These are phyloP conservation scores for Linnemannia exigua DNA, from an alignment of 192 early-diverging fungal species.

Conservation along the genomic window DNA sequence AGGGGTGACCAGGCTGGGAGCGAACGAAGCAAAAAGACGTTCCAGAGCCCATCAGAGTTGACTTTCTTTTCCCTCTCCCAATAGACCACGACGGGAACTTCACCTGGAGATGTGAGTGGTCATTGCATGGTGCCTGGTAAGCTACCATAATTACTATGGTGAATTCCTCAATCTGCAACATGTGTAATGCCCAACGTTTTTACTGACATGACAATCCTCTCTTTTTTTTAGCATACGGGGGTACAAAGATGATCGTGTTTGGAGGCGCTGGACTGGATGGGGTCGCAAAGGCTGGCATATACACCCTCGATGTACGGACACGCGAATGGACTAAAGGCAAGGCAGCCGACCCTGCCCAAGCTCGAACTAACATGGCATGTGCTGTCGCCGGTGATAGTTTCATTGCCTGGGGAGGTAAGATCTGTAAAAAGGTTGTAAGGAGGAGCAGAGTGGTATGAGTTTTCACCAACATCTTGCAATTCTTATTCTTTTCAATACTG, in stretches of 20 bases:
- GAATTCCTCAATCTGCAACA: no score
- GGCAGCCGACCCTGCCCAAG: background rate
- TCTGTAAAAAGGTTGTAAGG: no score
- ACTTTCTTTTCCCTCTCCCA: background rate
- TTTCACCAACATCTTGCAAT: no score
- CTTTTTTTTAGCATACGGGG: background rate
- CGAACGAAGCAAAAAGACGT: no score
- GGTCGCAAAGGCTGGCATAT: background rate
- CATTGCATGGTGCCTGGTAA: conserved; percentile 8
- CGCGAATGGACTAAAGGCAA: background rate
- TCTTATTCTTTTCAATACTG: background rate
- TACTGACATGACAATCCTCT: background rate
- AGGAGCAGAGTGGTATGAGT: no score
- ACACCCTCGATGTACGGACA: background rate
- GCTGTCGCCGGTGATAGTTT: background rate
- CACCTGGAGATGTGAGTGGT: background rate
- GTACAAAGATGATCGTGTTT: background rate
- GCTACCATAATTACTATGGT: background rate
- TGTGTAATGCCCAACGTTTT: background rate
- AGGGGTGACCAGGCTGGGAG: no score
- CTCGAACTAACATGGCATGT: conserved; percentile 3
- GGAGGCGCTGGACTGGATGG: background rate
- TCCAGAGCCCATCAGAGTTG: no score
- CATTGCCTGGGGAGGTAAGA: conserved; percentile 6
- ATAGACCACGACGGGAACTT: background rate